Conservation (phyloP, 2,329 filamentous ascomycete species). For the Pyrenophora teres region DNA sequence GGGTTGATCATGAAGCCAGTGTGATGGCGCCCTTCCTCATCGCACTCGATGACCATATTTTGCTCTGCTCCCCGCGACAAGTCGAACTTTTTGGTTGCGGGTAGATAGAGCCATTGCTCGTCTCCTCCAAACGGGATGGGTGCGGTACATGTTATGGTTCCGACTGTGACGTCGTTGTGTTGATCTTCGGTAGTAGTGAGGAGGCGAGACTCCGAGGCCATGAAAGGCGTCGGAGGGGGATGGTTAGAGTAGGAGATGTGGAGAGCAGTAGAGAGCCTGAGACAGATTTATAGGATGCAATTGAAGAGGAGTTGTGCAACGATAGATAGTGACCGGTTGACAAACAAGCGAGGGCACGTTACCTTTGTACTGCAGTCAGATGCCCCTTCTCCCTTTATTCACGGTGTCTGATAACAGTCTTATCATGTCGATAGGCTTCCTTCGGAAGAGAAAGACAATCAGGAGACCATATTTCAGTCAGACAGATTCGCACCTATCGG, state of each 20-base stretch:
- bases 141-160: conserved; percentile 44
- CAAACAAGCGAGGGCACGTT: conserved; percentile 1
- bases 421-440: conserved; percentile 39
- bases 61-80: conserved; percentile 45
- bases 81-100: conserved; percentile 50
- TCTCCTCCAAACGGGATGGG: conserved; percentile 50
- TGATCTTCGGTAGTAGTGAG: conserved; percentile 20
- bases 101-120: conserved; percentile 49
- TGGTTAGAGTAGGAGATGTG: not conserved
- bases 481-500: conserved; percentile 13
- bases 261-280: not conserved
- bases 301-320: not conserved
- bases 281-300: not conserved
- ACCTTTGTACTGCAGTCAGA: conserved; percentile 18
- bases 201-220: conserved; percentile 22
- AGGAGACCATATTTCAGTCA: conserved; percentile 7
- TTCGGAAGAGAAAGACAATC: conserved; percentile 20
- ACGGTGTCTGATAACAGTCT: conserved; percentile 30
- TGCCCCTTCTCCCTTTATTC: conserved; percentile 22
- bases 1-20: conserved; percentile 51
- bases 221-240: conserved; percentile 9
- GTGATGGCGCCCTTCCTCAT: conserved; percentile 47
- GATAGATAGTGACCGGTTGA: not conserved
- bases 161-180: conserved; percentile 27
- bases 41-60: conserved; percentile 48